Percentiles rank a stretch among this genome's conserved stretches.
These are phyloP conservation scores for Cladosporium sp. DNA, from an alignment of 2,329 filamentous ascomycete genomes.

Conservation along the genomic window DNA sequence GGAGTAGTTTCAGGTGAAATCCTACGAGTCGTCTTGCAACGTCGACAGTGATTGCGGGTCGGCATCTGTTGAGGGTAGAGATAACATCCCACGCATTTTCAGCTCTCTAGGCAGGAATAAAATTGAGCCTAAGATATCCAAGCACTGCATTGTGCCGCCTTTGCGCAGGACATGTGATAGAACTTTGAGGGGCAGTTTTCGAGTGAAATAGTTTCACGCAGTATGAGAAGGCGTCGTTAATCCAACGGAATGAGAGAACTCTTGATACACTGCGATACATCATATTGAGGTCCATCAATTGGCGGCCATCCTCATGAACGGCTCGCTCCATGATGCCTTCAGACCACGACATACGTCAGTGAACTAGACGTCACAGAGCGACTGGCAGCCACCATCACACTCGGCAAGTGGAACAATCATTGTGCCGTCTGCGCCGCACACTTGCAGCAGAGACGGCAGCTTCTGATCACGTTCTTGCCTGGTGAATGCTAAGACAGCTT, in stretches of 20 bases:
- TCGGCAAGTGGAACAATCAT: not conserved
- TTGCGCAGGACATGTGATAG: too few species aligned
- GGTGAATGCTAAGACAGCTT: not conserved
- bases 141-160: not conserved
- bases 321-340: not conserved
- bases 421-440: not conserved
- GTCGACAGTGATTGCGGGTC: not conserved
- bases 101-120: not conserved
- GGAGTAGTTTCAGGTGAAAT: conserved; percentile 37
- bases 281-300: too few species aligned
- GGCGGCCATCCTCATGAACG: too few species aligned
- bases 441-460: not conserved
- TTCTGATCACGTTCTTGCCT: not conserved
- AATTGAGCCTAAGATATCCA: not conserved
- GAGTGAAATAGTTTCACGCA: too few species aligned
- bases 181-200: too few species aligned
- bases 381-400: not conserved
- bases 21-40: conserved; percentile 13
- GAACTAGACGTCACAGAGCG: not conserved
- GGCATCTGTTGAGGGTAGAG: not conserved
- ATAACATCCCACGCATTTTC: not conserved
- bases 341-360: not conserved
- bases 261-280: too few species aligned
- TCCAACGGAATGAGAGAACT: too few species aligned
- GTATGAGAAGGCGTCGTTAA: too few species aligned